Conservation (phyloP, 1,284 basidiomycete genomes). For the Irpex sp. region DNA sequence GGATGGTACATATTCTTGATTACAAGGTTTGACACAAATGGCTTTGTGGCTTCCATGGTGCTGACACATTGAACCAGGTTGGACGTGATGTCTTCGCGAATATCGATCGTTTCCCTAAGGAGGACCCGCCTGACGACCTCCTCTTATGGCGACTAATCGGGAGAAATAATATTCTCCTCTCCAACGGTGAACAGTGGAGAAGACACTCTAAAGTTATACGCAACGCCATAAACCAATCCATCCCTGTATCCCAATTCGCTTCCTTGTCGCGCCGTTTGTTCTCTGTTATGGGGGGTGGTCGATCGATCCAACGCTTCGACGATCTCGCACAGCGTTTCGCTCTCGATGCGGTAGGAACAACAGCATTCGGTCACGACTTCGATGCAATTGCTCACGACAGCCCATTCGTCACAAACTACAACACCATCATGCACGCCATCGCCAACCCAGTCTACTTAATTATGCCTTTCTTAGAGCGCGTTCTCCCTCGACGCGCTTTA, state of each 20-base stretch:
- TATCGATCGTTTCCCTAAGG: slow-evolving; percentile 28
- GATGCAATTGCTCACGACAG: slow-evolving; percentile 36
- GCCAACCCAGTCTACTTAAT: slow-evolving; percentile 38
- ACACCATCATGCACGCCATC: slow-evolving; percentile 39
- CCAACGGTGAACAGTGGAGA: slow-evolving; percentile 37
- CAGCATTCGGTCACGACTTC: slow-evolving; percentile 44
- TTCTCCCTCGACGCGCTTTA: slow-evolving; percentile 32
- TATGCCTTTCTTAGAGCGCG: slow-evolving; percentile 36
- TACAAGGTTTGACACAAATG: background rate
- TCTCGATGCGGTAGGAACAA: slow-evolving; percentile 38
- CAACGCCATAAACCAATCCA: slow-evolving; percentile 31
- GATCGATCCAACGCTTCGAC: slow-evolving; percentile 28
- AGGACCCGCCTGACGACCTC: slow-evolving; percentile 32
- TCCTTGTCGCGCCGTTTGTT: slow-evolving; percentile 30
- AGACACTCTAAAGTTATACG: slow-evolving; percentile 34
- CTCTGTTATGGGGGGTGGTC: slow-evolving; percentile 28
- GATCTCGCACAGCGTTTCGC: slow-evolving; percentile 36
- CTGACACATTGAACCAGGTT: background rate
- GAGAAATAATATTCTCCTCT: slow-evolving; percentile 34
- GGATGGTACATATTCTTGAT: slow-evolving; percentile 15
- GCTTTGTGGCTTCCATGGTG: background rate
- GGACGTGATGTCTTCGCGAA: background rate
- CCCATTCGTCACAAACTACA: slow-evolving; percentile 39
- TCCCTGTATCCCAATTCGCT: slow-evolving; percentile 36
- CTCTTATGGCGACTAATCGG: slow-evolving; percentile 39